Percentiles rank a stretch among this genome's conserved stretches.
These are phyloP conservation scores for Trichocladium antarcticum DNA, from an alignment of 495 filamentous ascomycete genomes.

Conservation along the genomic window DNA sequence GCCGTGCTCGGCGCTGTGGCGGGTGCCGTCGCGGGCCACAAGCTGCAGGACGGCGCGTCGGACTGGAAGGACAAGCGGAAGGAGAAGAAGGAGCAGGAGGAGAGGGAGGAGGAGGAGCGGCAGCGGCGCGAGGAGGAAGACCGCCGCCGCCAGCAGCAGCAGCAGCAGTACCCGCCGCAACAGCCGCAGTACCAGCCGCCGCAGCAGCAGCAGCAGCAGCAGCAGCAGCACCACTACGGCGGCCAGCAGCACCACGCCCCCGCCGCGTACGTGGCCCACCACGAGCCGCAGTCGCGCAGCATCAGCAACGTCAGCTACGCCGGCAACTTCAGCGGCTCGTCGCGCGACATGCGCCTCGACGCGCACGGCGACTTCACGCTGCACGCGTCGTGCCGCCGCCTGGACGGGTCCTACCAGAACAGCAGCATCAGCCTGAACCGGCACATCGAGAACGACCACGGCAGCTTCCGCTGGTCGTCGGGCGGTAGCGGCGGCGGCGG, in stretches of 20 bases:
- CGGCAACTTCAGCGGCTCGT: conserved; percentile 26
- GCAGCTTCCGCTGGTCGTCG: conserved; percentile 26
- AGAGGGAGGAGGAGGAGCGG: conserved; percentile 10
- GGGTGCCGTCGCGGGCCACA: conserved; percentile 30
- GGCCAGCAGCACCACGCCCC: conserved; percentile 1
- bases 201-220: conserved; percentile 10
- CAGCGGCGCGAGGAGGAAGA: conserved; percentile 9
- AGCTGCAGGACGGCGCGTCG: conserved; percentile 27
- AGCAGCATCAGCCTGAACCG: conserved; percentile 29
- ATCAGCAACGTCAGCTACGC: conserved; percentile 14
- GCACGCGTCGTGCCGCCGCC: conserved; percentile 21
- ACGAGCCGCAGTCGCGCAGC: not conserved
- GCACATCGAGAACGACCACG: conserved; percentile 23
- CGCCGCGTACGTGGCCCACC: not conserved
- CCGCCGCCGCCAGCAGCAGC: conserved; percentile 7
- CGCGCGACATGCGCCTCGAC: conserved; percentile 26
- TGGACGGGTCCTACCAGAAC: conserved; percentile 20
- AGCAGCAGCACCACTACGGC: too few species aligned
- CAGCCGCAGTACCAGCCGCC: not conserved
- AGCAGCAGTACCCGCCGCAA: conserved; percentile 1
- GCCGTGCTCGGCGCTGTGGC: conserved; percentile 25
- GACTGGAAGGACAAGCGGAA: conserved; percentile 31
- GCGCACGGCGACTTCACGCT: conserved; percentile 24
- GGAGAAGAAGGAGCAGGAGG: conserved; percentile 23
- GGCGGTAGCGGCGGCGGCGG: not conserved